Conservation (phyloP, 2,329 filamentous ascomycete species). For the Teratosphaeriaceae sp. region DNA sequence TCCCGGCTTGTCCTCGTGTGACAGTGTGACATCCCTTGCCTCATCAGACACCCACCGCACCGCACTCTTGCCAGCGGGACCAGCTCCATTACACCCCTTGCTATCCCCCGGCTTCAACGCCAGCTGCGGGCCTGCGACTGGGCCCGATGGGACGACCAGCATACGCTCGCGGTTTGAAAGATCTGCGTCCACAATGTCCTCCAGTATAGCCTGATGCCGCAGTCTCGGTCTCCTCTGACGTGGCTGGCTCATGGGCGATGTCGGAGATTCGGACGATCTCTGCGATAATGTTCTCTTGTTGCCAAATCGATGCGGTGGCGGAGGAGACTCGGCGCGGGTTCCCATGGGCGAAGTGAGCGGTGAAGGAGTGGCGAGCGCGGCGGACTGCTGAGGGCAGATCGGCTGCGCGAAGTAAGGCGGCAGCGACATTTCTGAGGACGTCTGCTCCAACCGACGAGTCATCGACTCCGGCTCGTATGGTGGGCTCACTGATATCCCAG, state of each 20-base stretch:
- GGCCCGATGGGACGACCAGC: too few relatives aligned
- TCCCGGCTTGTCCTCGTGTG: too few relatives aligned
- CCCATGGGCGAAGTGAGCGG: neutral
- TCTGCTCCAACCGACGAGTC: neutral
- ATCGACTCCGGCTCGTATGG: neutral
- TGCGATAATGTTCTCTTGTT: neutral
- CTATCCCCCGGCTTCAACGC: too few relatives aligned
- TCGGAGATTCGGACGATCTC: neutral
- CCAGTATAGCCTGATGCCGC: slow-evolving; percentile 6
- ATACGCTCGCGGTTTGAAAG: too few relatives aligned
- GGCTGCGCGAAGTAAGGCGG: slow-evolving; percentile 3
- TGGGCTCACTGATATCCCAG: slow-evolving; percentile 3
- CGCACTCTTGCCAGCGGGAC: too few relatives aligned
- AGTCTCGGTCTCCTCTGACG: slow-evolving; percentile 2
- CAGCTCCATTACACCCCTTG: too few relatives aligned
- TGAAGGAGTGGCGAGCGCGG: neutral
- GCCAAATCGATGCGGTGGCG: neutral
- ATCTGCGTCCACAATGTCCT: slow-evolving; percentile 5
- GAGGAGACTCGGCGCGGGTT: neutral
- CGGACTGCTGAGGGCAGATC: neutral
- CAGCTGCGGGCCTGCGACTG: too few relatives aligned
- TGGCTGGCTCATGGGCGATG: neutral
- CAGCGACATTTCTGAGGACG: neutral
- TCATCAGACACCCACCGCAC: too few relatives aligned
- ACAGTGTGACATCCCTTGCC: too few relatives aligned